These are phyloP conservation scores for Azolla pinnata DNA, from an alignment of 75 land plant genomes.

Conservation along the genomic window DNA sequence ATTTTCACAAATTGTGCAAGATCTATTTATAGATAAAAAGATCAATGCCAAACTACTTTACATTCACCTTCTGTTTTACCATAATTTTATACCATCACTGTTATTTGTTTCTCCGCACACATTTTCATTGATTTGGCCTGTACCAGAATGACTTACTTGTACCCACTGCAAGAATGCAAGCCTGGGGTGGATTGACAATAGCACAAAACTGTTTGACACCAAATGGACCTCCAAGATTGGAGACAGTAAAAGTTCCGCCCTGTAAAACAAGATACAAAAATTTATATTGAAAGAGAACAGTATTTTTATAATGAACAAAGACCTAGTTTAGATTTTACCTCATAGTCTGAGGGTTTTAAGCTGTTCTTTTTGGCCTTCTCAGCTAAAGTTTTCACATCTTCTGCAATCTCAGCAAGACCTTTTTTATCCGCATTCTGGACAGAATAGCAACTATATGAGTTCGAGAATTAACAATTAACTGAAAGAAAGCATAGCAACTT, in stretches of 20 bases:
- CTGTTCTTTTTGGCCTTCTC: conserved; percentile 87
- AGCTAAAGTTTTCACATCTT: conserved; percentile 78
- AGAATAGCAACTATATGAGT: neutral
- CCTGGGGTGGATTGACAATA: conserved; percentile 94
- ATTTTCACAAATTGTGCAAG: no score
- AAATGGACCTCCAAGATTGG: conserved; percentile 96
- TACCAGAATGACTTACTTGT: conserved; percentile 62
- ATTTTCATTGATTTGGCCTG: no score
- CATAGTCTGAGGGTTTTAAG: conserved; percentile 89
- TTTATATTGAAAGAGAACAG: neutral
- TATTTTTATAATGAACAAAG: neutral
- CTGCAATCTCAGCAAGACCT: conserved; percentile 64
- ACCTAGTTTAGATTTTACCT: conserved; percentile 34
- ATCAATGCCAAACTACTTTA: no score
- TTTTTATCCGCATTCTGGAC: conserved; percentile 97
- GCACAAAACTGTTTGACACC: conserved; percentile 99
- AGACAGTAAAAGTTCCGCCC: conserved; percentile 98
- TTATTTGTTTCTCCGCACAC: no score
- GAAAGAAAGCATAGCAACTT: neutral
- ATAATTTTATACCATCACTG: no score
- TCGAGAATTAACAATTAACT: neutral
- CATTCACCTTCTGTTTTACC: no score
- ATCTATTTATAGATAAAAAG: no score
- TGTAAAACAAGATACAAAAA: conserved; percentile 21
- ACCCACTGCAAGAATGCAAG: conserved; percentile 92